Base-by-base conservation (phyloP, 305 asterid species). In the Nicotiana rustica region DNA sequence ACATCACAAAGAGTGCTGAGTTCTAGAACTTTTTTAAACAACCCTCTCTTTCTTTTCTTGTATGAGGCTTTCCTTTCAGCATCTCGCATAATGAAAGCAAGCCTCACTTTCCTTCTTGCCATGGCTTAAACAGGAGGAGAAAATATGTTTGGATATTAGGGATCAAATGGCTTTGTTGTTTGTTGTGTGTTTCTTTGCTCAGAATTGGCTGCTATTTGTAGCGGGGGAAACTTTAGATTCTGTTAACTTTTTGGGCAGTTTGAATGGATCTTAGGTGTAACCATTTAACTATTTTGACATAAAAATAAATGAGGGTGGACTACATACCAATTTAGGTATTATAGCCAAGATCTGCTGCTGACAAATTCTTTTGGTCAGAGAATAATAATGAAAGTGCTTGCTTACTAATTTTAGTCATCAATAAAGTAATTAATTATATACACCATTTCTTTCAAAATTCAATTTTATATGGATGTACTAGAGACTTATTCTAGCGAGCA, bases 21-120 rank as follows among this genome's bases (percentile, higher is more conserved):
- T 64, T 92, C 91, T 2, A 56, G n/a, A 15, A 85, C 88, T 29
- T 89, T 88, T 80, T 92, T 90, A 18, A 90, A 70, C 19, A 92
- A 55, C 0, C 92, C 91, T 75, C 84, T 88, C 88, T 86, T 85
- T 25, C 91, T 81, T 33, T 89, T 89, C 35, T 86, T 85, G 87
- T 36, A 92, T 0, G 90, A 84, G 4, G 86, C 84, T 41, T 85
- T 87, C 38, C 92, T 83, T 8, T 88, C 87, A 0, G 89, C 12
- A 3, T 86, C 87, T 9, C 83, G 87, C 13, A 47, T 14, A 0
- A 90, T 89, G 85, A 47, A 90, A 0, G 90, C 93, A 0, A 89
- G 78, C 14, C 85, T 90, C 1, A 90, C 83, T 55, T 88, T 90
- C 29, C 67, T 88, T 19, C 92, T 87, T 0, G 90, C 52, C 92